phyloP scores from a whole-genome alignment of 768 basidiomycete genomes.

The Basidioascus undulatus region DNA sequence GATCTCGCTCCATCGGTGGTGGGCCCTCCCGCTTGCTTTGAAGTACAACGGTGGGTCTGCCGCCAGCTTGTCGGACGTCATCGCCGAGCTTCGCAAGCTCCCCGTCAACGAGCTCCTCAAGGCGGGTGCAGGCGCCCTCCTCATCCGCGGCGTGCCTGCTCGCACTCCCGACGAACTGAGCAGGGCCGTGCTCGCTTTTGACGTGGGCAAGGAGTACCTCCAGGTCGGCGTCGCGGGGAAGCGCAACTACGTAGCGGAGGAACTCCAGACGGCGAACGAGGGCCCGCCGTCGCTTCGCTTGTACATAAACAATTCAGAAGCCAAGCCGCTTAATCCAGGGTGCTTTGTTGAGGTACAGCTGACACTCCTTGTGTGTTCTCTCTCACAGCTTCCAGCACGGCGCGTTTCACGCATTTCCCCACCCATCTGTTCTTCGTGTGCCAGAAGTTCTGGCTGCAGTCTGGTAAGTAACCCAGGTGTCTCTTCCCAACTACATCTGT shows the following conservation, averaged over 20 bases:
- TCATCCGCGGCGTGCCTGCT: conserved; percentile 1
- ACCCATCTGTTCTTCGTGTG: conserved; percentile 2
- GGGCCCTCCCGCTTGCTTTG: no score
- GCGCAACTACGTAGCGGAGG: conserved; percentile 1
- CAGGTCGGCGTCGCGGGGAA: conserved; percentile 2
- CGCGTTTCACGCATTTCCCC: conserved; percentile 1
- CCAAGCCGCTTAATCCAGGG: not conserved
- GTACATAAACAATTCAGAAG: not conserved
- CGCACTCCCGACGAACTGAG: not conserved
- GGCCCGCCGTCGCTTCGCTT: not conserved
- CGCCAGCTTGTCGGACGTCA: no score
- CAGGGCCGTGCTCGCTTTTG: not conserved
- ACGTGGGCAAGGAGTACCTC: not conserved
- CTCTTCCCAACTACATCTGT: no score
- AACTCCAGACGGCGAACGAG: conserved; percentile 3
- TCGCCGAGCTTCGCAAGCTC: no score
- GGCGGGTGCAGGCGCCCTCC: not conserved
- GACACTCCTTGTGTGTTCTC: not conserved
- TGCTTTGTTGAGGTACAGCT: no score
- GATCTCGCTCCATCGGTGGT: no score
- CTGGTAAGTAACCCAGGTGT: no score
- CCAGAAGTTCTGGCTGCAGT: not conserved
- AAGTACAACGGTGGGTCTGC: no score
- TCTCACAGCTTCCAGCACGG: not conserved
- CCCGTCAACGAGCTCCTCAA: not conserved